Conservation (phyloP, 768 basidiomycete species). For the Chalciporus chontae region DNA sequence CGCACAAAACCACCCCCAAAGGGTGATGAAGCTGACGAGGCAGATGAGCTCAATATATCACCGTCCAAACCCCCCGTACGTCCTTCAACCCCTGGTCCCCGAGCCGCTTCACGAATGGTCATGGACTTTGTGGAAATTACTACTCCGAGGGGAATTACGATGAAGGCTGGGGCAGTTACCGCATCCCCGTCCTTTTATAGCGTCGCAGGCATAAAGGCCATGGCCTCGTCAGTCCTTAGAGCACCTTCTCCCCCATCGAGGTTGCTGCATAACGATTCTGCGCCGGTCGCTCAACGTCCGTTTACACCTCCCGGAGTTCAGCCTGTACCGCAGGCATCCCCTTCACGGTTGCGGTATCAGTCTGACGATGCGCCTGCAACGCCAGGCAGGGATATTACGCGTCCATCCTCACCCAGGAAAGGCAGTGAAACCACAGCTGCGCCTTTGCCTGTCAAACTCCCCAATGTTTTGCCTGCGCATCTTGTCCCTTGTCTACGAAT, state of each 20-base stretch:
- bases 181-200: conserved; percentile 13
- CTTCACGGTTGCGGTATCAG: conserved; percentile 6
- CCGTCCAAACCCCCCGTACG: conserved; percentile 3
- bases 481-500: conserved; percentile 44
- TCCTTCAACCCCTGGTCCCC: conserved; percentile 24
- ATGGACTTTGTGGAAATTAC: conserved; percentile 32
- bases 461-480: conserved; percentile 36
- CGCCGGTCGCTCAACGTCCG: conserved; percentile 8
- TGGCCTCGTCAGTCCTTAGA: neutral
- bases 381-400: conserved; percentile 11
- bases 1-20: neutral
- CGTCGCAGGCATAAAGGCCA: neutral
- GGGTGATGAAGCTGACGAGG: conserved; percentile 7
- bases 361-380: conserved; percentile 13
- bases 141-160: conserved; percentile 20
- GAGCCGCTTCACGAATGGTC: conserved; percentile 20
- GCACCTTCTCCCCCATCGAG: conserved; percentile 22
- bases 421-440: neutral
- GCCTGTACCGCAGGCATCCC: conserved; percentile 18
- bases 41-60: conserved; percentile 31
- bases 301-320: conserved; percentile 14
- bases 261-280: neutral
- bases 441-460: conserved; percentile 21
- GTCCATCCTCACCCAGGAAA: conserved; percentile 15
- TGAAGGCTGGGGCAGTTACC: neutral